Evolutionary conservation across 2,329 filamentous ascomycete species (phyloP), one percentile per base, ranked within the genome.

Genomic region (Samsoniella hepiali): DNA sequence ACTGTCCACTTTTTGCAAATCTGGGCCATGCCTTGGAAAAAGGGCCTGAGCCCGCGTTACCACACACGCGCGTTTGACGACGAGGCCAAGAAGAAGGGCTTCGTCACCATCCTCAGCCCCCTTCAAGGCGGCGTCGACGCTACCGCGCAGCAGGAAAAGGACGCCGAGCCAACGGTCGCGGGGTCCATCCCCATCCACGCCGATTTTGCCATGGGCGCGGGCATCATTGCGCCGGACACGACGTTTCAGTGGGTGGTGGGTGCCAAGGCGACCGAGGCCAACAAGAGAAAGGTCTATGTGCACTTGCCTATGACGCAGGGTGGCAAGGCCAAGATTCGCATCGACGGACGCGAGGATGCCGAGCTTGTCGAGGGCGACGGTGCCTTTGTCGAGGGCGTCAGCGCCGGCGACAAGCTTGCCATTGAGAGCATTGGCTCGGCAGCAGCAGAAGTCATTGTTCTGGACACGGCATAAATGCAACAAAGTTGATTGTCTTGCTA

Each of bases 1-100:
- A 86, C 89, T 31, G 89, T 91, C 13, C 91, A 96, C 73, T 96
- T 96, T 72, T 78, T 96, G 40, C 92, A 96, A 76, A 96, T 96
- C 69, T 96, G 91, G 92, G 91, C 88, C 1, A 79, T 91, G 57
- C 91, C 91, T 0, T 93, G 91, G 84, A 87, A 87, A 74, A 78
- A 82, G 29, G 88, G 90, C 0, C 80, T 96, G 55, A 81, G 82
- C 54, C 92, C 92, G 1, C 82, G 84, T 45, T 96, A 96, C 73
- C 89, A 92, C 74, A 95, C 90, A 5, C 82, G 81, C 65, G 84
- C 85, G 66, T 96, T 92, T 69, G 76, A 80, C 57, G 91, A 96
- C 55, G 89, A 87, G 64, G 82, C 84, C 65, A 96, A 96, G 82
- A 80, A 82, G 64, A 82, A 87, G 70, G 84, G 76, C 17, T 89